Evolutionary conservation across 768 basidiomycete genomes (phyloP), one percentile per base, ranked within the genome.

Genomic region (Lepiota brunneoincarnata): DNA sequence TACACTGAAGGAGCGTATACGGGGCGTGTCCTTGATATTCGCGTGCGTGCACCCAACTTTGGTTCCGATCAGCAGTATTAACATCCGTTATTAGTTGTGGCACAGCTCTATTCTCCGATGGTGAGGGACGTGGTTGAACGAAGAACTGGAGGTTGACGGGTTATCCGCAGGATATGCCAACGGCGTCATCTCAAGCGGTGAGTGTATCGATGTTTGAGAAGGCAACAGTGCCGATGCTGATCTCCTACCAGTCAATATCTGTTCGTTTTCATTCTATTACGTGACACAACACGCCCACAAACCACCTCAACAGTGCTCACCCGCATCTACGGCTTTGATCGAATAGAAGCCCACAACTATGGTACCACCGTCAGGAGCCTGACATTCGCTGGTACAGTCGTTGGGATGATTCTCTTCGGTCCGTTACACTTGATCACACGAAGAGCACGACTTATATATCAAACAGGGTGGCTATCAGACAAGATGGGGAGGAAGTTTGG

Each of bases 21-120:
- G 66, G 59, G 79, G 83, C 58, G 84, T 92, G 56, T 89, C 89
- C 47, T 82, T 92, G 64, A 89, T 92, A 63, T 92, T 92, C 64
- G 90, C 90, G 90, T 91, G 60, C 41, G 86, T 77, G 20, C 20
- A 43, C 18, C 38, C 10, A 34, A 41, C 38, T 21, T 21, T 37
- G 20, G 5, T 28, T 41, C 31, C 11, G 7, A 9, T 42, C 20
- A 10, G 6, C 15, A 14, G 23, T 36, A 47, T 36, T 28, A 55
- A 18, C 21, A 12, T 4, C 6, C 38, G 15, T 12, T 36, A 44
- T 47, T 58, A 91, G 89, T 14, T 91, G 90, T 66, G 91, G 91
- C 63, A 93, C 91, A 2, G 91, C 91, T 41, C 73, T 92, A 41
- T 92, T 93, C 71, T 91, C 90, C 21, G 91, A 93, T 68, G 91